Evolutionary conservation across 2,329 filamentous ascomycete genomes (phyloP).

Genomic region (Venturia asperata): DNA sequence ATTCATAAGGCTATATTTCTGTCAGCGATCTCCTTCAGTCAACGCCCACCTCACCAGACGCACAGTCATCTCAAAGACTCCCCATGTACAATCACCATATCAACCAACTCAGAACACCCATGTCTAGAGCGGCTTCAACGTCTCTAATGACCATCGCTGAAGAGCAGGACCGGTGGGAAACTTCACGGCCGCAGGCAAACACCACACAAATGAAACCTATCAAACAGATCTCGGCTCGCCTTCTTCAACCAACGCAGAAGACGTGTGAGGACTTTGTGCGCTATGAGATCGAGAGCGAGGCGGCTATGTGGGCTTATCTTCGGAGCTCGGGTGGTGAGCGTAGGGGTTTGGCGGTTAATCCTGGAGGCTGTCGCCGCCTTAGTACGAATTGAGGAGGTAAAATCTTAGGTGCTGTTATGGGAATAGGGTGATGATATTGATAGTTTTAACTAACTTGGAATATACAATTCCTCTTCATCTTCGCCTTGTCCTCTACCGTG

Average conservation of each 20-base stretch:
- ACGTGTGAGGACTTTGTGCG: slow-evolving; percentile 1
- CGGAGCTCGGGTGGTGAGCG: not conserved
- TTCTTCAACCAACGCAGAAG: not conserved
- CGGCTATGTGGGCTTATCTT: slow-evolving; percentile 1
- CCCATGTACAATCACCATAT: not conserved
- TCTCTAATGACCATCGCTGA: not conserved
- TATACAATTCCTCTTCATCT: too few species aligned
- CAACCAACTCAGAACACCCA: not conserved
- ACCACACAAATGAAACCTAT: not conserved
- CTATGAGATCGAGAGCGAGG: not conserved
- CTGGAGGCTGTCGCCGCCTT: not conserved
- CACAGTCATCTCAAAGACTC: not conserved
- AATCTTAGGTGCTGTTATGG: too few species aligned
- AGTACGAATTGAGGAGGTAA: not conserved
- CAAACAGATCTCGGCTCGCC: not conserved
- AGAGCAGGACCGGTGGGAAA: not conserved
- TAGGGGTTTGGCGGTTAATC: not conserved
- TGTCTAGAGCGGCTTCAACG: not conserved
- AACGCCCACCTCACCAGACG: not conserved
- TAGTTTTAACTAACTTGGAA: too few species aligned
- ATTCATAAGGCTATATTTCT: not conserved
- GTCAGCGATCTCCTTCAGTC: not conserved
- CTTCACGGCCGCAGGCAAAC: not conserved
- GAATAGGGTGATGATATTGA: too few species aligned
- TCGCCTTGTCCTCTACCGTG: too few species aligned